A percentile compares a stretch with the other conserved stretches of the same genome.
These are phyloP conservation scores for Calonectria henricotiae DNA, from an alignment of 2,329 filamentous ascomycete species.

Conservation along the genomic window DNA sequence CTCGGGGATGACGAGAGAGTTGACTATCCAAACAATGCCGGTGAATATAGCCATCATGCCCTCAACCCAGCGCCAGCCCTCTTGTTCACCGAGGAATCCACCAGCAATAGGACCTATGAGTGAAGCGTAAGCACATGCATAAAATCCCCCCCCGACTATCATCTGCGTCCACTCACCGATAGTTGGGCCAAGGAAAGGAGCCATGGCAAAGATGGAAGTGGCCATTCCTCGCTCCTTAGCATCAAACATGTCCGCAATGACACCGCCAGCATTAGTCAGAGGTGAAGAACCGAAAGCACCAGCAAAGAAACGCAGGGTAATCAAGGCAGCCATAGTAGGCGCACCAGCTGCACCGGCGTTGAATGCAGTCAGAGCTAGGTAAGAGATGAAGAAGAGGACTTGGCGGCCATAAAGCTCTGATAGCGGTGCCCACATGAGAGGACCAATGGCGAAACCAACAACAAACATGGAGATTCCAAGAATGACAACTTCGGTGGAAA, in stretches of 20 bases:
- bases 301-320: constrained; percentile 80
- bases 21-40: constrained; percentile 71
- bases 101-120: constrained; percentile 72
- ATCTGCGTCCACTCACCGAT: constrained; percentile 57
- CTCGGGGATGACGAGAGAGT: constrained; percentile 70
- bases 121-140: constrained; percentile 9
- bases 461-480: constrained; percentile 78
- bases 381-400: constrained; percentile 73
- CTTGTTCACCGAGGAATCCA: constrained; percentile 74
- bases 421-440: constrained; percentile 77
- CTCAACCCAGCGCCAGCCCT: constrained; percentile 78
- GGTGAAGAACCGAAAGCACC: constrained; percentile 76
- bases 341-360: constrained; percentile 73
- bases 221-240: constrained; percentile 71
- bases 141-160: too few species aligned
- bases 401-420: constrained; percentile 77
- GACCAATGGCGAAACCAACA: constrained; percentile 74
- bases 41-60: constrained; percentile 76
- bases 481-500: constrained; percentile 69
- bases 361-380: constrained; percentile 73
- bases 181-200: constrained; percentile 76
- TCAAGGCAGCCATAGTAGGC: constrained; percentile 72
- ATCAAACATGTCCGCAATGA: constrained; percentile 76
- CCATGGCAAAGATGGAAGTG: constrained; percentile 73
- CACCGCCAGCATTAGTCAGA: constrained; percentile 75